Percentiles rank a stretch among this genome's conserved stretches.
These are phyloP conservation scores for Nicotiana tabacum DNA, from an alignment of 257 asterid genomes.

Conservation along the genomic window DNA sequence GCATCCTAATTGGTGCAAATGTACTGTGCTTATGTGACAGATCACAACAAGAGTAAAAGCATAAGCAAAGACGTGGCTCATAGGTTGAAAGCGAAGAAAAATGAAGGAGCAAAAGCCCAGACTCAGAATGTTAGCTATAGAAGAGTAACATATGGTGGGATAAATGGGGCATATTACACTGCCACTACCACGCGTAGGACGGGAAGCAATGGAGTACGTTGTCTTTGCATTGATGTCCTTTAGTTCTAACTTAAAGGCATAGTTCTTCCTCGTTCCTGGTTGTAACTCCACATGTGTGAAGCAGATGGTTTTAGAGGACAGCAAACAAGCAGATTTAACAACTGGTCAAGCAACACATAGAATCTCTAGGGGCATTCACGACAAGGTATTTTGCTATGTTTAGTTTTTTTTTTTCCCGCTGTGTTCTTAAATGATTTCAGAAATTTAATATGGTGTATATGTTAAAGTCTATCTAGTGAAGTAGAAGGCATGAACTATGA, in stretches of 20 bases:
- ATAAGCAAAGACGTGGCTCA: slow-evolving; percentile 16
- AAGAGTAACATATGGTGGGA: slow-evolving; percentile 78
- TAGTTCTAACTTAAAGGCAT: background rate
- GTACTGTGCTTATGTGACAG: slow-evolving; percentile 22
- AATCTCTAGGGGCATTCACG: slow-evolving; percentile 76
- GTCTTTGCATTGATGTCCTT: background rate
- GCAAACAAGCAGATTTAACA: slow-evolving; percentile 67
- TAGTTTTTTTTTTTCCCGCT: background rate
- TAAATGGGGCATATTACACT: slow-evolving; percentile 60
- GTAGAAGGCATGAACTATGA: too few species aligned
- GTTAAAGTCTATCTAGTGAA: too few species aligned
- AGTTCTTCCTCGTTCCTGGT: background rate
- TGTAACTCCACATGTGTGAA: background rate
- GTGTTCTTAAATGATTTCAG: background rate
- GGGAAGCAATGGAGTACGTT: slow-evolving; percentile 65
- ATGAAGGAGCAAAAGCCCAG: slow-evolving; percentile 18
- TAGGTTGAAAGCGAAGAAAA: slow-evolving; percentile 15
- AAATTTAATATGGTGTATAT: background rate
- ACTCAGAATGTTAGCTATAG: slow-evolving; percentile 44
- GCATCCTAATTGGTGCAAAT: background rate
- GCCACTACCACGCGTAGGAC: slow-evolving; percentile 50
- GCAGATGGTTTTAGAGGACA: slow-evolving; percentile 70
- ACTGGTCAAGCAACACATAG: slow-evolving; percentile 81
- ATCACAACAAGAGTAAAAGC: slow-evolving; percentile 20
- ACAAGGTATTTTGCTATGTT: slow-evolving; percentile 44